Evolutionary conservation across 2,329 filamentous ascomycete species (phyloP).

Genomic region (Talaromyces sp.): DNA sequence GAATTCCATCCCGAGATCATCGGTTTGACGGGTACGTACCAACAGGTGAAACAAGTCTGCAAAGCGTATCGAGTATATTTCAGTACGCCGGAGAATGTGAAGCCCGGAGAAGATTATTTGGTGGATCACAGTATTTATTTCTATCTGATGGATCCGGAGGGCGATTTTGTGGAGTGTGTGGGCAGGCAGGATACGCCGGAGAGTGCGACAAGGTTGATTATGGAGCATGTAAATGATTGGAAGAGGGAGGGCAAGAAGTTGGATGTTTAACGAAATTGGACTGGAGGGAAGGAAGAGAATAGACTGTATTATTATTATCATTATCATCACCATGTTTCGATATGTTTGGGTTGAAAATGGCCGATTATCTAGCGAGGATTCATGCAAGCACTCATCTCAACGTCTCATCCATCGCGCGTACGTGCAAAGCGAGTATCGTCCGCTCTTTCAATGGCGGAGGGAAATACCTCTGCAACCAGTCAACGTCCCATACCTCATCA

Average conservation of each 20-base stretch:
- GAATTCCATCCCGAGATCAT: slow-evolving; percentile 88
- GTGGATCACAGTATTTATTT: slow-evolving; percentile 99
- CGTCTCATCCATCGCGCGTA: background rate
- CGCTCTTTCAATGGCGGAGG: background rate
- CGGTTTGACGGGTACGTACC: slow-evolving; percentile 88
- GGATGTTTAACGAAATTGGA: slow-evolving; percentile 31
- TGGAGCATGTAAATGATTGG: slow-evolving; percentile 80
- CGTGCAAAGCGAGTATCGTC: background rate
- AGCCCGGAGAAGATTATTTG: slow-evolving; percentile 91
- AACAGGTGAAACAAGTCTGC: slow-evolving; percentile 89
- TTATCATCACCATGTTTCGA: background rate
- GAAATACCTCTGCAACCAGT: background rate
- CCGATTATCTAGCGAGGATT: slow-evolving; percentile 26
- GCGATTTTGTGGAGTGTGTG: slow-evolving; percentile 95
- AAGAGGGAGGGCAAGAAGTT: slow-evolving; percentile 52
- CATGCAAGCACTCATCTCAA: slow-evolving; percentile 24
- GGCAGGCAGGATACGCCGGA: slow-evolving; percentile 91
- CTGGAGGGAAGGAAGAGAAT: background rate
- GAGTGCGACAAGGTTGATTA: slow-evolving; percentile 76
- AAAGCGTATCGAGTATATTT: slow-evolving; percentile 98
- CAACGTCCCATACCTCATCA: background rate
- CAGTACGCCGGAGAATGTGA: slow-evolving; percentile 80
- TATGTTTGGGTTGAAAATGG: background rate
- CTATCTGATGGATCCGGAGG: slow-evolving; percentile 97
- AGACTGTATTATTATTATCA: slow-evolving; percentile 9